Conservation (phyloP, 2,329 filamentous ascomycete genomes). For the Aspergillus clavatus region DNA sequence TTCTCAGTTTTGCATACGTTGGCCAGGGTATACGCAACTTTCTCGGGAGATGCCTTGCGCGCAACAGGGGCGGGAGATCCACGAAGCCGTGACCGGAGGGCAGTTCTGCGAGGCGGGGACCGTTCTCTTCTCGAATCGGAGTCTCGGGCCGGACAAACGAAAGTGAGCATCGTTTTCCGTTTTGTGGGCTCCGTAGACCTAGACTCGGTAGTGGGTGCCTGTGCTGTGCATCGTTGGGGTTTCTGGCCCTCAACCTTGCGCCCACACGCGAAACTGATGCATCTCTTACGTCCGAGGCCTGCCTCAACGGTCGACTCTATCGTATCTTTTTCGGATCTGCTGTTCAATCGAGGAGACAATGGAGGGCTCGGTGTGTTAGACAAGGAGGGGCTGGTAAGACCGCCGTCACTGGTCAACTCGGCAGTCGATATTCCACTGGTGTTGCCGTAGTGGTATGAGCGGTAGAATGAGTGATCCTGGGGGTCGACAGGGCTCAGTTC, state of each 20-base stretch:
- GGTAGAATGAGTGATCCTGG: slow-evolving; percentile 56
- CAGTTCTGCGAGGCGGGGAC: slow-evolving; percentile 20
- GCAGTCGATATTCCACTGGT: slow-evolving; percentile 76
- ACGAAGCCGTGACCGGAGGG: slow-evolving; percentile 27
- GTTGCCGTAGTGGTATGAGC: slow-evolving; percentile 59
- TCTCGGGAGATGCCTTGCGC: slow-evolving; percentile 25
- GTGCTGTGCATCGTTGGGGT: slow-evolving; percentile 23
- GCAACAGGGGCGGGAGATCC: slow-evolving; percentile 40
- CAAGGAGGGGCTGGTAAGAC: slow-evolving; percentile 81
- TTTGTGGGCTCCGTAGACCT: slow-evolving; percentile 29
- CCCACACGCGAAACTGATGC: slow-evolving; percentile 87
- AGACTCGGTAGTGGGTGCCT: slow-evolving; percentile 13
- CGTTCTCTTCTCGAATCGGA: slow-evolving; percentile 24
- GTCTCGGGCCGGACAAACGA: slow-evolving; percentile 42
- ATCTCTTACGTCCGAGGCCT: slow-evolving; percentile 71
- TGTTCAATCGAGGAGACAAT: slow-evolving; percentile 45
- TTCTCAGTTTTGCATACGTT: slow-evolving; percentile 12
- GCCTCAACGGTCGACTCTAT: slow-evolving; percentile 57
- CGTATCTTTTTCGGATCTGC: slow-evolving; percentile 30
- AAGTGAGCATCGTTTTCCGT: slow-evolving; percentile 44
- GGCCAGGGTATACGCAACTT: slow-evolving; percentile 5
- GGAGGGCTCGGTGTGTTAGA: slow-evolving; percentile 86
- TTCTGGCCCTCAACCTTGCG: slow-evolving; percentile 52
- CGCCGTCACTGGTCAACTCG: slow-evolving; percentile 92
- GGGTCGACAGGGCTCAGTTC: slow-evolving; percentile 43